phyloP scores from a whole-genome alignment of 2,329 filamentous ascomycete genomes.

The Neospermospora avenae region DNA sequence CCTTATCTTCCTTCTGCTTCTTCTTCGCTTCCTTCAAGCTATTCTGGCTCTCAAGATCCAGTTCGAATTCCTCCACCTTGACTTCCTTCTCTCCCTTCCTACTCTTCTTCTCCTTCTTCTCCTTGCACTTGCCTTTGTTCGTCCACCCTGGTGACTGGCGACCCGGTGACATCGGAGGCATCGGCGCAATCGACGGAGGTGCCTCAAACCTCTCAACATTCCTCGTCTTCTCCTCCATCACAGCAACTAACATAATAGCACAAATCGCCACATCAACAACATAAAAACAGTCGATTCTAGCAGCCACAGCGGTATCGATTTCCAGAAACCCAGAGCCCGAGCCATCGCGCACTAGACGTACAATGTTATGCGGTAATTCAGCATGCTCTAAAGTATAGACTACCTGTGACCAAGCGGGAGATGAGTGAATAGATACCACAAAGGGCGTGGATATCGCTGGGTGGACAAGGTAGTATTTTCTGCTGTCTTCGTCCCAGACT shows the following conservation, averaged over 20 bases:
- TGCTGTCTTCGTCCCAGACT: constrained; percentile 65
- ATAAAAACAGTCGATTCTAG: constrained; percentile 58
- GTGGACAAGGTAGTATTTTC: constrained; percentile 60
- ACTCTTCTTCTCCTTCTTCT: constrained; percentile 20
- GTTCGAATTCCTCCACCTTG: constrained; percentile 55
- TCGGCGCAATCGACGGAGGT: constrained; percentile 42
- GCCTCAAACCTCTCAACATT: constrained; percentile 55
- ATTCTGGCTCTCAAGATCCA: constrained; percentile 62
- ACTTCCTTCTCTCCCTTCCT: constrained; percentile 53
- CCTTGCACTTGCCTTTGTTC: constrained; percentile 24
- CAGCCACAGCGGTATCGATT: constrained; percentile 55
- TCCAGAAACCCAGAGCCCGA: constrained; percentile 59
- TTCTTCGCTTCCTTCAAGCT: constrained; percentile 35
- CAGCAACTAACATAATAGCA: constrained; percentile 57
- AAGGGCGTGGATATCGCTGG: constrained; percentile 62
- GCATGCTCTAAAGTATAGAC: constrained; percentile 65
- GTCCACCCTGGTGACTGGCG: constrained; percentile 19
- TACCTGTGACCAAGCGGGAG: constrained; percentile 55
- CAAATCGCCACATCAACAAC: constrained; percentile 60
- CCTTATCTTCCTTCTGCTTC: constrained; percentile 47
- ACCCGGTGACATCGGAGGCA: constrained; percentile 28
- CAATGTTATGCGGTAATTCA: constrained; percentile 58
- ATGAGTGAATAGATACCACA: constrained; percentile 56
- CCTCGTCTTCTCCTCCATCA: constrained; percentile 51
- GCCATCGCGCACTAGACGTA: constrained; percentile 57